Conservation (phyloP, 169 alveolate species). For the Plasmodium gallinaceum region DNA sequence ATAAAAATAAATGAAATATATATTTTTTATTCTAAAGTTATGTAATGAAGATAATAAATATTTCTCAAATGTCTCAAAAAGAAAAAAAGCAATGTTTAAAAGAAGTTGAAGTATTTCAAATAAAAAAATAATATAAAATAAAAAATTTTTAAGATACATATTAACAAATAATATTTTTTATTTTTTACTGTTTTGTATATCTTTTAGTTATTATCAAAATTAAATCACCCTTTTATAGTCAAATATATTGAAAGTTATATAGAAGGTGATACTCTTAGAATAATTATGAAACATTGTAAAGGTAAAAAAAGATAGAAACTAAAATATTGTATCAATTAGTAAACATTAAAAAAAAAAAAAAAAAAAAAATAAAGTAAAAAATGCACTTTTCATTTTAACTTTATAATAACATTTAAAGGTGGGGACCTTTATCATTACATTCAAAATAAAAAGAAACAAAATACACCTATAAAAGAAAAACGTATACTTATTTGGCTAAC, state of each 20-base stretch:
- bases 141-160: not conserved
- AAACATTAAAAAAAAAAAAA: constrained; percentile 7
- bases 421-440: constrained; percentile 86
- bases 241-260: constrained; percentile 91
- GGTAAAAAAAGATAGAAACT: constrained; percentile 80
- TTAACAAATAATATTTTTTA: not conserved
- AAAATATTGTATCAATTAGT: not conserved
- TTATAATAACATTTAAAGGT: constrained; percentile 66
- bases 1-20: not conserved
- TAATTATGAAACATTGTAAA: constrained; percentile 93
- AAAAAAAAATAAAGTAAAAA: constrained; percentile 5
- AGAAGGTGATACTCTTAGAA: constrained; percentile 89
- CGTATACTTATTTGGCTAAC: constrained; percentile 88
- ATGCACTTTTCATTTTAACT: not conserved
- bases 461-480: constrained; percentile 86
- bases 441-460: constrained; percentile 78
- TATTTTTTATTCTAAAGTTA: constrained; percentile 73
- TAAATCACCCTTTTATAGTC: constrained; percentile 90
- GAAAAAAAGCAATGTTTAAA: constrained; percentile 83
- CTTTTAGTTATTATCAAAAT: constrained; percentile 80
- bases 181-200: not conserved
- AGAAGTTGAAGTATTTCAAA: constrained; percentile 81
- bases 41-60: constrained; percentile 82
- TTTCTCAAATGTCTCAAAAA: constrained; percentile 79
- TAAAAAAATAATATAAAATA: not conserved